A percentile compares a stretch with the other conserved stretches of the same genome.
These are phyloP conservation scores for Fusarium torulosum DNA, from an alignment of 2,329 filamentous ascomycete genomes.

Conservation along the genomic window DNA sequence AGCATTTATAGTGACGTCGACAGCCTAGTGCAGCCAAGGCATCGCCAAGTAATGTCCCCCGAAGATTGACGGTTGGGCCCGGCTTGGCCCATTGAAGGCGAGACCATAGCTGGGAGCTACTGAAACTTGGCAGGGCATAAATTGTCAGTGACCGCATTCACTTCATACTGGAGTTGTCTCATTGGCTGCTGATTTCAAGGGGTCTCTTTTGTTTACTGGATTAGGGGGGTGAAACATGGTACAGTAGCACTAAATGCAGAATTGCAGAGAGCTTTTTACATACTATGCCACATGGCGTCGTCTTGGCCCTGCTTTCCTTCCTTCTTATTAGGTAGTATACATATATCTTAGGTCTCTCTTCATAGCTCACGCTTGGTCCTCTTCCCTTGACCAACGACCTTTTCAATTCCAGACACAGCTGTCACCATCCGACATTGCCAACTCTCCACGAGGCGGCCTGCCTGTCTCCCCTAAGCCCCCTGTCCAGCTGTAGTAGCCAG, in stretches of 20 bases:
- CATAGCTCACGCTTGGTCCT: too few species aligned
- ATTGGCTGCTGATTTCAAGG: conserved; percentile 21
- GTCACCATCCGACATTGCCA: neutral
- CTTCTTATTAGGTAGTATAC: neutral
- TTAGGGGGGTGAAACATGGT: conserved; percentile 7
- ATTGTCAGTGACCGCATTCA: conserved; percentile 22
- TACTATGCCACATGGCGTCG: neutral
- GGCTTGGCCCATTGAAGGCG: conserved; percentile 28
- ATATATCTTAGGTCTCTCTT: too few species aligned
- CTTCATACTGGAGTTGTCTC: conserved; percentile 15
- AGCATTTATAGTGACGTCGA: conserved; percentile 32
- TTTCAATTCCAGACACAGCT: conserved; percentile 5
- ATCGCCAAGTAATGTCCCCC: conserved; percentile 36
- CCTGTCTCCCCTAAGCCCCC: neutral
- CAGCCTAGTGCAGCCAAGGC: conserved; percentile 19
- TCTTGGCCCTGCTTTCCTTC: neutral
- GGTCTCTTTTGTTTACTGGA: conserved; percentile 3
- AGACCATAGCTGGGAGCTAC: conserved; percentile 12
- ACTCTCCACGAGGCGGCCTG: conserved; percentile 1
- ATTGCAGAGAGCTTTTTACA: neutral
- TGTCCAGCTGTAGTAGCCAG: neutral
- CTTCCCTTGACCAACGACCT: neutral
- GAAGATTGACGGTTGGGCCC: conserved; percentile 38
- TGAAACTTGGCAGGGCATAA: conserved; percentile 33
- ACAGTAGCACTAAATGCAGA: neutral